phyloP scores from a whole-genome alignment of 129 eudicot species.

The Flaveria ramosissima region DNA sequence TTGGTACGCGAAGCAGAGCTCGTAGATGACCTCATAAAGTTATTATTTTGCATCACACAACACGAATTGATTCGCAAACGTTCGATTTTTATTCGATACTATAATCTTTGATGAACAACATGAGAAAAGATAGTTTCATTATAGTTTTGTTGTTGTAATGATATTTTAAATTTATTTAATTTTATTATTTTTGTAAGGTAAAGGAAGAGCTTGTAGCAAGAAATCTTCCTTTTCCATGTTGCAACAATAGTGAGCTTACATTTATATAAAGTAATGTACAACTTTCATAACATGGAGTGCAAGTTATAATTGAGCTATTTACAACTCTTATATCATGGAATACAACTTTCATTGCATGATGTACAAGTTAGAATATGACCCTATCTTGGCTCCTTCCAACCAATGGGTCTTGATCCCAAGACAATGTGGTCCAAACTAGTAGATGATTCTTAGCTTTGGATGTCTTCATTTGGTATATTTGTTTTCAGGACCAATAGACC shows the following conservation, averaged over 20 bases:
- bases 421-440: not conserved
- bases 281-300: slow-evolving; percentile 11
- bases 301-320: not conserved
- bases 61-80: slow-evolving; percentile 16
- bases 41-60: slow-evolving; percentile 23
- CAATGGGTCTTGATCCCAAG: not conserved
- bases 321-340: not conserved
- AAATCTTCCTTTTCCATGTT: slow-evolving; percentile 10
- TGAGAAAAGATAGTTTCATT: slow-evolving; percentile 18
- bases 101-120: slow-evolving; percentile 38
- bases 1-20: slow-evolving; percentile 79
- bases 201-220: slow-evolving; percentile 6
- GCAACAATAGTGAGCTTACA: slow-evolving; percentile 32
- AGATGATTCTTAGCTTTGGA: not conserved
- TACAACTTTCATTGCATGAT: slow-evolving; percentile 7
- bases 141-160: slow-evolving; percentile 39
- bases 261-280: slow-evolving; percentile 29
- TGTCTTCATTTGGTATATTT: not conserved
- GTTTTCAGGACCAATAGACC: too few species aligned
- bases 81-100: slow-evolving; percentile 15
- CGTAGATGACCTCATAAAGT: slow-evolving; percentile 28
- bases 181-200: slow-evolving; percentile 33
- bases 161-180: slow-evolving; percentile 33
- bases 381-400: not conserved
- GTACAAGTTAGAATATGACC: not conserved